phyloP scores from a whole-genome alignment of 169 alveolate genomes.

The Eimeria praecox region DNA sequence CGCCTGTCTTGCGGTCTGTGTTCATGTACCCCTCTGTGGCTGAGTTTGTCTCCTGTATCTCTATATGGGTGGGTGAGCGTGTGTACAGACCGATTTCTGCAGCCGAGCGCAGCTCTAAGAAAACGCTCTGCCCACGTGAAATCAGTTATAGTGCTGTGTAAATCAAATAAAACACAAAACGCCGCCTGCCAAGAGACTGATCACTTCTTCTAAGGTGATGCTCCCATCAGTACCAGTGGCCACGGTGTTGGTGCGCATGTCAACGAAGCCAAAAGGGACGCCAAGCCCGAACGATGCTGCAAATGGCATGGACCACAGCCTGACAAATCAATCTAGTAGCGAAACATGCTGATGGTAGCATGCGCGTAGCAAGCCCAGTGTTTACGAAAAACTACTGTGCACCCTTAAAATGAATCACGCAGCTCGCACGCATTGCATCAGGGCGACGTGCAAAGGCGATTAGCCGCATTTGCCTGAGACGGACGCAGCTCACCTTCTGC shows the following conservation, averaged over 20 bases:
- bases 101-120: no score
- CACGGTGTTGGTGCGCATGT: not conserved
- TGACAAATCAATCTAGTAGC: not conserved
- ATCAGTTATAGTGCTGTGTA: no score
- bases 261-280: not conserved
- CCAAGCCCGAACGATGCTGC: not conserved
- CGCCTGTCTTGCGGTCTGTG: no score
- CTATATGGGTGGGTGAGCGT: no score
- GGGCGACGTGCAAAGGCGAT: not conserved
- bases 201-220: not conserved
- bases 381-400: not conserved
- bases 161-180: no score
- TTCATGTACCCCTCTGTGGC: no score
- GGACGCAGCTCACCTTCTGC: not conserved
- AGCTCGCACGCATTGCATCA: not conserved
- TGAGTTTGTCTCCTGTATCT: no score
- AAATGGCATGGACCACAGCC: not conserved
- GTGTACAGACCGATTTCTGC: no score
- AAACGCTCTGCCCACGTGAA: no score
- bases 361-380: no score
- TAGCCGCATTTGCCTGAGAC: not conserved
- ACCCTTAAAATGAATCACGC: not conserved
- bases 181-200: not conserved
- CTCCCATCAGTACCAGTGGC: not conserved
- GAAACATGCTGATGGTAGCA: not conserved